Evolutionary conservation across 164 flowering plant genomes (phyloP), one percentile per base, ranked within the genome.

Genomic region (Vitis cinerea): DNA sequence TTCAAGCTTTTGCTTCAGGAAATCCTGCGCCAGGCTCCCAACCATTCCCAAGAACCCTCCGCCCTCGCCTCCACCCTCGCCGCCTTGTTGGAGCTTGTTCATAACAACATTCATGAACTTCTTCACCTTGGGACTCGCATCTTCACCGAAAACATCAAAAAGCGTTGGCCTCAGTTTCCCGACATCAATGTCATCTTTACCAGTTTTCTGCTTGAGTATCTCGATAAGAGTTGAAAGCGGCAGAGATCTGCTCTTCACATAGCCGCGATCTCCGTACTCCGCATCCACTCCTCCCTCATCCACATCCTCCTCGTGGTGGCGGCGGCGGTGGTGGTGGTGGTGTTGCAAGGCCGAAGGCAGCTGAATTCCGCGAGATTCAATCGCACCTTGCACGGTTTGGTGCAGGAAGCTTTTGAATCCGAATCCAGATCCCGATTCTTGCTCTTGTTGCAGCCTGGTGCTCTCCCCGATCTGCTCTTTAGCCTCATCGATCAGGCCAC

Each of bases 391-490:
- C 16, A 87, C 90, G 0, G 71, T 80, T 61, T 82, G 73, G 14
- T 87, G 83, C 67, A 94, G 67, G 79, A 92, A 89, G 64, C 69
- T 63, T 54, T 72, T 86, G 73, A 94, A 88, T 9, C 89, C 89
- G 59, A 80, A 87, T 1, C 84, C 82, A 9, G 86, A 80, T 23
- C 69, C 73, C 0, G 78, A 73, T 16, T 64, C 70, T 0, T 61
- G 68, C 1, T 69, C 71, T 8, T 73, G 68, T 0, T 61, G 54
- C 11, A 19, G 48, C 75, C 69, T 87, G 3, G 88, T 85, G 83
- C 97, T 95, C 75, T 91, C 96, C 2, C 99, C 97, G 13, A 95
- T 95, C 71, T 92, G 98, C 79, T 95, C 99, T 73, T 91, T 90
- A 0, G 94, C 86, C 55, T 86, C 86, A 37, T 86, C 88, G 31